Evolutionary conservation across 768 basidiomycete genomes (phyloP).

Genomic region (Lactarius psammicola): DNA sequence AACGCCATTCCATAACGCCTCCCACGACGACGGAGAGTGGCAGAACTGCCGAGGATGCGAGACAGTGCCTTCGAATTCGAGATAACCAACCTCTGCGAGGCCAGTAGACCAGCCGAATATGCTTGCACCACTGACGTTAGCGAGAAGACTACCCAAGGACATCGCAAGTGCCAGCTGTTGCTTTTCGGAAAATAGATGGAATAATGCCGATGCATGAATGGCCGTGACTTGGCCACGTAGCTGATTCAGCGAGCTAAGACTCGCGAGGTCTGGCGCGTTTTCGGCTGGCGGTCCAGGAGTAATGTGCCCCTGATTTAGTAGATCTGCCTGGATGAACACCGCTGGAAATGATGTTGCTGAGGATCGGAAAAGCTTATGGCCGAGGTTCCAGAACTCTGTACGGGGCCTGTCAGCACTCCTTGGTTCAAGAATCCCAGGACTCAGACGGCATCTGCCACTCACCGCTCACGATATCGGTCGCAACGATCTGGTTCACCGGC

Average conservation of each 20-base stretch:
- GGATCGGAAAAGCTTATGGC: constrained; percentile 58
- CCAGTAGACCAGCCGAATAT: constrained; percentile 48
- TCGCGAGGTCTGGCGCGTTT: constrained; percentile 33
- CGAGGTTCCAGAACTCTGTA: constrained; percentile 58
- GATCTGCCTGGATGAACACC: constrained; percentile 54
- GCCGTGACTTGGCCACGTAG: constrained; percentile 47
- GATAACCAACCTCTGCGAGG: constrained; percentile 35
- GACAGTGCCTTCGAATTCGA: constrained; percentile 20
- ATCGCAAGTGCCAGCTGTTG: constrained; percentile 44
- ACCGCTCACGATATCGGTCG: constrained; percentile 42
- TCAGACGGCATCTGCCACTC: constrained; percentile 2
- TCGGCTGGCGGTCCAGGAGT: neutral
- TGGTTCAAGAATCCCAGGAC: neutral
- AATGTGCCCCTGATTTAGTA: constrained; percentile 36
- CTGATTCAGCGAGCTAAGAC: constrained; percentile 43
- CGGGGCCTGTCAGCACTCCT: neutral
- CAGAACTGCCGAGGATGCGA: constrained; percentile 22
- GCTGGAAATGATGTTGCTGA: constrained; percentile 52
- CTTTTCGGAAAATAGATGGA: constrained; percentile 47
- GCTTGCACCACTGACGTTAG: constrained; percentile 44
- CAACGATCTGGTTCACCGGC: constrained; percentile 41
- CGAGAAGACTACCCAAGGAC: constrained; percentile 43
- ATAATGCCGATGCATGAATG: constrained; percentile 51
- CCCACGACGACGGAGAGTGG: constrained; percentile 20
- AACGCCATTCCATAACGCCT: constrained; percentile 21